These are phyloP conservation scores for Ophiostoma perfectum DNA, from an alignment of 2,329 filamentous ascomycete genomes.

Conservation along the genomic window DNA sequence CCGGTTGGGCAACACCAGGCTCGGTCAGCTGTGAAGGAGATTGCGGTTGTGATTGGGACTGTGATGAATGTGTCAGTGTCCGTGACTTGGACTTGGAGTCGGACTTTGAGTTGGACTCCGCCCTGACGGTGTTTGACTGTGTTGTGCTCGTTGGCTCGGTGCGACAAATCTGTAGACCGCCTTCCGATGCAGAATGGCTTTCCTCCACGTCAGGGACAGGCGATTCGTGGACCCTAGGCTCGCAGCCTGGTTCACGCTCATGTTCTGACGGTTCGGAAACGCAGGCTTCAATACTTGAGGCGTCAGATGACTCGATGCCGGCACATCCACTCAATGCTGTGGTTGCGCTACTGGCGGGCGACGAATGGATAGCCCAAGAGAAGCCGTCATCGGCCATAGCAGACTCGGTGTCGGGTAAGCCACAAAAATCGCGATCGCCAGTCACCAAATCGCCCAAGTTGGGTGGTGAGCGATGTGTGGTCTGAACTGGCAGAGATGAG, in stretches of 20 bases:
- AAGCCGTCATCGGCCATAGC: not conserved
- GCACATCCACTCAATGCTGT: not conserved
- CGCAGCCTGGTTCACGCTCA: not conserved
- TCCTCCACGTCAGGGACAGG: not conserved
- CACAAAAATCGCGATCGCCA: constrained; percentile 15
- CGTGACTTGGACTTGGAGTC: not conserved
- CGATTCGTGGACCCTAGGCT: not conserved
- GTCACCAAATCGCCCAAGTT: constrained; percentile 1
- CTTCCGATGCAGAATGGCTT: not conserved
- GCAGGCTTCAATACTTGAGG: too few relatives aligned
- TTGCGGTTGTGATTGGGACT: not conserved
- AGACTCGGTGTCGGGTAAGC: not conserved
- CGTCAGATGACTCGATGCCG: too few relatives aligned
- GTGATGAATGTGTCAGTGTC: not conserved
- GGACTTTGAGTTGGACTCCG: not conserved
- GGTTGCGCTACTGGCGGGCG: not conserved
- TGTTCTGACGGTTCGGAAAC: not conserved
- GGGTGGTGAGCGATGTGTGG: not conserved
- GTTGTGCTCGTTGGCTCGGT: not conserved
- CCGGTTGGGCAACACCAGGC: not conserved
- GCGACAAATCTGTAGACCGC: not conserved
- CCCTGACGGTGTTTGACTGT: not conserved
- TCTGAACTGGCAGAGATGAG: constrained; percentile 2
- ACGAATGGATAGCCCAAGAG: not conserved
- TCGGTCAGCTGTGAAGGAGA: not conserved